A percentile compares a stretch with the other conserved stretches of the same genome.
These are phyloP conservation scores for Phytophthora megakarya DNA, from an alignment of 352 stramenopile species.

Conservation along the genomic window DNA sequence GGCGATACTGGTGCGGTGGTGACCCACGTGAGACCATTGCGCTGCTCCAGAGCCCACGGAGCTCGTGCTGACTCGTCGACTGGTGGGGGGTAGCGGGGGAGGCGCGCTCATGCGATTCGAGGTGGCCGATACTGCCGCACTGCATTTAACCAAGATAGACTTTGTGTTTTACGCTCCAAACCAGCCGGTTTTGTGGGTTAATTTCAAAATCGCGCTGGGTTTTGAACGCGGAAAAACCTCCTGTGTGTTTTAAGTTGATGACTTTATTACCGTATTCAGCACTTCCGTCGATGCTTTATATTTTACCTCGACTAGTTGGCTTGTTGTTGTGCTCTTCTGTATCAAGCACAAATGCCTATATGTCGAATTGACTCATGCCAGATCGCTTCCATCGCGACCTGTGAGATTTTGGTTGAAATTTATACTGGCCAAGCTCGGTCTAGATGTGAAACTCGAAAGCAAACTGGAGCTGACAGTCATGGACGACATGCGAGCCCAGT, in stretches of 20 bases:
- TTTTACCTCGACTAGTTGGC: not conserved
- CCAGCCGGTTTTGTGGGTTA: too few relatives aligned
- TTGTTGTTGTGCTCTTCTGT: slow-evolving; percentile 6
- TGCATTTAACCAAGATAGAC: too few relatives aligned
- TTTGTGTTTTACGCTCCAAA: too few relatives aligned
- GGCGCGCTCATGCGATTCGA: slow-evolving; percentile 27
- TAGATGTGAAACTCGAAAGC: slow-evolving; percentile 32
- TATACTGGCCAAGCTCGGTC: slow-evolving; percentile 30
- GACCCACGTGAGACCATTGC: slow-evolving; percentile 79
- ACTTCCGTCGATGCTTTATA: slow-evolving; percentile 27
- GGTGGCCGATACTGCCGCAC: too few relatives aligned
- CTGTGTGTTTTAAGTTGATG: too few relatives aligned
- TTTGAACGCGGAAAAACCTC: too few relatives aligned
- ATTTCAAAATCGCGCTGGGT: too few relatives aligned
- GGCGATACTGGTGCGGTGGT: slow-evolving; percentile 83
- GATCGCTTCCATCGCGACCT: slow-evolving; percentile 20
- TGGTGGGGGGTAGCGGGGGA: slow-evolving; percentile 26
- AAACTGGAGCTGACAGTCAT: slow-evolving; percentile 36
- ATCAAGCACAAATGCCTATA: slow-evolving; percentile 5
- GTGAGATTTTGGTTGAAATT: slow-evolving; percentile 30
- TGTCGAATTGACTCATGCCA: slow-evolving; percentile 9
- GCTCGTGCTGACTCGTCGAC: slow-evolving; percentile 19
- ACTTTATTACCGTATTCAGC: slow-evolving; percentile 11
- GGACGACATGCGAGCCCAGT: slow-evolving; percentile 34
- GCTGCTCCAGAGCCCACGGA: slow-evolving; percentile 11